Evolutionary conservation across 371 early-diverging fungal genomes (phyloP).

Genomic region (Batrachochytrium dendrobatidis): DNA sequence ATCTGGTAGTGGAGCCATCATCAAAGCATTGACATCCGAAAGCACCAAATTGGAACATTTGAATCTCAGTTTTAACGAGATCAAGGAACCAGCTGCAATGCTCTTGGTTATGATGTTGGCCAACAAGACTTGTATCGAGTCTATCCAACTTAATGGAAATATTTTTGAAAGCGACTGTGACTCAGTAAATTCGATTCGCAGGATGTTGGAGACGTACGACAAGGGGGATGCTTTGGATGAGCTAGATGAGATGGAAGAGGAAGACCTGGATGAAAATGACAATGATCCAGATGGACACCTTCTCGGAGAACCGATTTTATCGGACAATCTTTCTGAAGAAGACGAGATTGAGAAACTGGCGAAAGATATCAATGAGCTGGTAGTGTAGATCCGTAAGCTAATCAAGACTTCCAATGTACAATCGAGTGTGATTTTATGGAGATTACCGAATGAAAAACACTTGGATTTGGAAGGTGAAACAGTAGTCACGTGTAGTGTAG

Average conservation of each 20-base stretch:
- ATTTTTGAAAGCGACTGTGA: slow-evolving; percentile 72
- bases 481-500: too few species aligned
- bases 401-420: too few species aligned
- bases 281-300: slow-evolving; percentile 43
- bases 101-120: slow-evolving; percentile 61
- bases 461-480: too few species aligned
- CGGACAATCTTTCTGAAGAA: too few species aligned
- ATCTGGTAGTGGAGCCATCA: slow-evolving; percentile 60
- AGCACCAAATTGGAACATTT: slow-evolving; percentile 58
- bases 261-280: slow-evolving; percentile 60
- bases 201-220: slow-evolving; percentile 60
- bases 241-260: slow-evolving; percentile 90
- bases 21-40: slow-evolving; percentile 54
- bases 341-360: slow-evolving; percentile 34
- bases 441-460: too few species aligned
- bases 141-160: slow-evolving; percentile 89
- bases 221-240: slow-evolving; percentile 80
- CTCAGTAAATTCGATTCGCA: slow-evolving; percentile 58
- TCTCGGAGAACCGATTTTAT: too few species aligned
- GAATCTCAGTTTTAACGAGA: slow-evolving; percentile 82
- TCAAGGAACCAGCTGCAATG: slow-evolving; percentile 62
- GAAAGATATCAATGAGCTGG: slow-evolving; percentile 24
- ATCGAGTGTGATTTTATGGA: too few species aligned
- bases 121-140: slow-evolving; percentile 53
- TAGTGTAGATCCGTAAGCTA: too few species aligned